Evolutionary conservation across 371 early-diverging fungal genomes (phyloP).

Genomic region (Actinomortierella ambigua): DNA sequence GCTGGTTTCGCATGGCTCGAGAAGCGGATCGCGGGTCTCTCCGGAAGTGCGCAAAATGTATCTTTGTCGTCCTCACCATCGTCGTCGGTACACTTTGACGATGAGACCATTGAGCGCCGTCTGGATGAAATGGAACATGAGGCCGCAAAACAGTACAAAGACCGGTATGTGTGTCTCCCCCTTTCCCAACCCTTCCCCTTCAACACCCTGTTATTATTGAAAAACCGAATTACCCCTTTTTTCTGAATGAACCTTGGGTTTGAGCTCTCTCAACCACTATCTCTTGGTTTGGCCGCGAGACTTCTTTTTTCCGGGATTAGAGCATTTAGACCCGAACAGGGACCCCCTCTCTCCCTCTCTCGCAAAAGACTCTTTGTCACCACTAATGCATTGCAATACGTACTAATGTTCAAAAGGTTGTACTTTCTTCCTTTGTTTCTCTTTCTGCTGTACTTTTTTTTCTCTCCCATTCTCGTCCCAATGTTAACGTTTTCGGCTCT

Average conservation of each 20-base stretch:
- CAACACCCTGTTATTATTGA: too few relatives aligned
- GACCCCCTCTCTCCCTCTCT: too few relatives aligned
- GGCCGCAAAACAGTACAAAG: slow-evolving; percentile 26
- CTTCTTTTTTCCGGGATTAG: too few relatives aligned
- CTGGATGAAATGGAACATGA: slow-evolving; percentile 35
- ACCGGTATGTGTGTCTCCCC: slow-evolving; percentile 13
- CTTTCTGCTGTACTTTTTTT: background rate
- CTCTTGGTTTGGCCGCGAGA: too few relatives aligned
- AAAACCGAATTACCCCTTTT: too few relatives aligned
- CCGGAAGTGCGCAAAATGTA: slow-evolving; percentile 6
- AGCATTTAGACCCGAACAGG: too few relatives aligned
- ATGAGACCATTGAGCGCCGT: slow-evolving; percentile 12
- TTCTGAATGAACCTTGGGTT: too few relatives aligned
- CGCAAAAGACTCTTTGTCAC: too few relatives aligned
- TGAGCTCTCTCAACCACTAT: too few relatives aligned
- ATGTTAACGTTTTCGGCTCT: slow-evolving; percentile 18
- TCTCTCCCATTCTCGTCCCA: slow-evolving; percentile 14
- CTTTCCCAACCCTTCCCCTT: too few relatives aligned
- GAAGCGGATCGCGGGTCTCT: slow-evolving; percentile 13
- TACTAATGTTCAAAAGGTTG: slow-evolving; percentile 2
- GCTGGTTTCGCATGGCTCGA: slow-evolving; percentile 38
- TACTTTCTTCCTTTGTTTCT: background rate
- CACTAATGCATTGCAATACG: too few relatives aligned
- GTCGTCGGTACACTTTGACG: too few relatives aligned
- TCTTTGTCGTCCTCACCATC: slow-evolving; percentile 6